A percentile compares a stretch with the other conserved stretches of the same genome.
phyloP scores from a whole-genome alignment of 176 grass and related monocot species.

The Oryza meridionalis region DNA sequence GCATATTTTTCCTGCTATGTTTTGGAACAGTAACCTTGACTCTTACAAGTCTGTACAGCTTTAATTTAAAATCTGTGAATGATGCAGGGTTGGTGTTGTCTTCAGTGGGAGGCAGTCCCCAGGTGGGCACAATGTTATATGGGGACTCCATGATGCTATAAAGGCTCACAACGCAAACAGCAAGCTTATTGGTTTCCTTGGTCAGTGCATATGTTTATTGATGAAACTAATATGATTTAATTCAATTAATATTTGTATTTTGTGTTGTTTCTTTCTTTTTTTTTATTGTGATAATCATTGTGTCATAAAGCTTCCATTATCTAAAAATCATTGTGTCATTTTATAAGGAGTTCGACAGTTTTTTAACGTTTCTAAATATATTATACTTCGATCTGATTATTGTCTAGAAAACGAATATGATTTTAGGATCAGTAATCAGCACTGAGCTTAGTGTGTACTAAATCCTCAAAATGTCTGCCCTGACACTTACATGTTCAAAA shows the following conservation, averaged over 20 bases:
- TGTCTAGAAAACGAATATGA: not conserved
- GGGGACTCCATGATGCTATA: constrained; percentile 85
- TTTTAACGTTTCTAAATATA: not conserved
- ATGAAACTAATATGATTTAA: not conserved
- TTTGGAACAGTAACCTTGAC: not conserved
- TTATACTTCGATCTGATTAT: not conserved
- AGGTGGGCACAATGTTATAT: constrained; percentile 95
- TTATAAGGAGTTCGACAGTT: not conserved
- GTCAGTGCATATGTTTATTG: constrained; percentile 47
- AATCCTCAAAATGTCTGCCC: not conserved
- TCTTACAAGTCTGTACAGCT: not conserved
- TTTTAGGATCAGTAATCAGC: constrained; percentile 15
- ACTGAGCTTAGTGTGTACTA: not conserved
- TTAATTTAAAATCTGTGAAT: not conserved
- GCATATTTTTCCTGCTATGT: not conserved
- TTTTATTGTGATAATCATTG: not conserved
- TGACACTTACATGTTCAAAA: not conserved
- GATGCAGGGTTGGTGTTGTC: constrained; percentile 84
- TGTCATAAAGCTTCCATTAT: no score
- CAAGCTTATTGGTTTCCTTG: constrained; percentile 89
- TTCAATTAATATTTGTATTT: not conserved
- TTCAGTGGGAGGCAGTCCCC: constrained; percentile 99
- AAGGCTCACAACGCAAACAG: constrained; percentile 84
- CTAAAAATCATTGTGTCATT: no score
- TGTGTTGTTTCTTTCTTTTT: not conserved